These are phyloP conservation scores for Cryptosporidium bovis DNA, from an alignment of 169 alveolate genomes.

Conservation along the genomic window DNA sequence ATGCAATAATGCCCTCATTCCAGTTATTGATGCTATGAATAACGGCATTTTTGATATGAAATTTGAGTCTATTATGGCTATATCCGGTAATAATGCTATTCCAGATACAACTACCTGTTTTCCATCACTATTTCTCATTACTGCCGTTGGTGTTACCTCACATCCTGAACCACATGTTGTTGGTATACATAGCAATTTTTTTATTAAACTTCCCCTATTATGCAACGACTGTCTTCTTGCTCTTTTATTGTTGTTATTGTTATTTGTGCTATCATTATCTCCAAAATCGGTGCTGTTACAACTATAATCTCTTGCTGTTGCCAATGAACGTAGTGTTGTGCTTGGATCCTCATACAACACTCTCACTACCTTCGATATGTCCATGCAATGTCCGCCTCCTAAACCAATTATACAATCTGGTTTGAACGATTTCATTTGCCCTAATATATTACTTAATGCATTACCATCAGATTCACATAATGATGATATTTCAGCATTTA, in stretches of 20 bases:
- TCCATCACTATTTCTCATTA: slow-evolving; percentile 69
- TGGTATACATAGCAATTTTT: slow-evolving; percentile 56
- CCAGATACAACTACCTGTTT: slow-evolving; percentile 60
- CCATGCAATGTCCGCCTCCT: slow-evolving; percentile 75
- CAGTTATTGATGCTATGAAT: slow-evolving; percentile 65
- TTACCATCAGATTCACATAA: slow-evolving; percentile 66
- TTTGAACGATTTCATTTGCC: slow-evolving; percentile 40
- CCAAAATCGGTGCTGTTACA: no score
- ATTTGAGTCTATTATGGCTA: slow-evolving; percentile 50
- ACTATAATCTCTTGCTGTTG: slow-evolving; percentile 14
- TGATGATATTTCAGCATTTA: slow-evolving; percentile 21
- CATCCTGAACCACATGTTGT: slow-evolving; percentile 73
- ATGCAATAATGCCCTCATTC: slow-evolving; percentile 59
- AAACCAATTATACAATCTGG: slow-evolving; percentile 68
- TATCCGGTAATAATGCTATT: slow-evolving; percentile 70
- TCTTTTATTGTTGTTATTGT: neutral
- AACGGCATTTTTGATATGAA: slow-evolving; percentile 35
- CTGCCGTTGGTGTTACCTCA: slow-evolving; percentile 66
- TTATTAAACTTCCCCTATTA: slow-evolving; percentile 57
- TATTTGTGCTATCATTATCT: neutral
- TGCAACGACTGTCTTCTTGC: slow-evolving; percentile 27
- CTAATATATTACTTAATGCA: slow-evolving; percentile 36
- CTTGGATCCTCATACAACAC: slow-evolving; percentile 63
- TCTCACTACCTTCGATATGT: slow-evolving; percentile 48
- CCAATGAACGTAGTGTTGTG: slow-evolving; percentile 50